Evolutionary conservation across 108 stramenopile species (phyloP).

Genomic region (Pseudonitzschia pungens): DNA sequence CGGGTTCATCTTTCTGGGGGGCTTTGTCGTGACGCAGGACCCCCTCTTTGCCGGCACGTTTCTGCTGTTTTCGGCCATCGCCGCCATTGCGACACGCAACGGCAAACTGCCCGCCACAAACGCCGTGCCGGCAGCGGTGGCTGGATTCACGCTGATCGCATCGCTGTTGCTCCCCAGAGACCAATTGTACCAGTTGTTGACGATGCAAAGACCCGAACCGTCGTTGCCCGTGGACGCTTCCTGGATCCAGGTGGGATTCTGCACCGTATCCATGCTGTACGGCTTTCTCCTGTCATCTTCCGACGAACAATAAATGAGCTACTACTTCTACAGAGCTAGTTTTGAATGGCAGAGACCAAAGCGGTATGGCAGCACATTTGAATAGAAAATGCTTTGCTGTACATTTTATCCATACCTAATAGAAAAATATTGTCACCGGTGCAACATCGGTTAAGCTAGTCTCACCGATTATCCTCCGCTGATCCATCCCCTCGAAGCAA

Average conservation of each 20-base stretch:
- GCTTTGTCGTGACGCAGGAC: conserved; percentile 40
- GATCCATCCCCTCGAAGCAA: neutral
- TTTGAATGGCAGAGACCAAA: neutral
- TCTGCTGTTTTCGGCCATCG: conserved; percentile 39
- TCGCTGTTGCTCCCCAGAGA: conserved; percentile 8
- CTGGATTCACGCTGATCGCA: conserved; percentile 12
- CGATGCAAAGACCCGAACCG: neutral
- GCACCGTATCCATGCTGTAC: conserved; percentile 19
- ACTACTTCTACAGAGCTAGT: neutral
- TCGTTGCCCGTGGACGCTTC: conserved; percentile 2
- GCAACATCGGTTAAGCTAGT: neutral
- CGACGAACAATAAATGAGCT: neutral
- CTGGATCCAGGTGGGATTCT: conserved; percentile 15
- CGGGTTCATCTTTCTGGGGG: conserved; percentile 49
- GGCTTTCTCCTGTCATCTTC: conserved; percentile 14
- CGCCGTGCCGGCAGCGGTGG: conserved; percentile 25
- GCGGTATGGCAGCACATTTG: neutral
- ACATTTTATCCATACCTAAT: neutral
- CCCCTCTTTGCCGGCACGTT: conserved; percentile 45
- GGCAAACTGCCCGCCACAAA: conserved; percentile 16
- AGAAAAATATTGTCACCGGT: neutral
- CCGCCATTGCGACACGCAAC: conserved; percentile 30
- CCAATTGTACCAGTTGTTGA: neutral
- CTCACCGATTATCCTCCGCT: neutral
- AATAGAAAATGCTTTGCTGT: neutral